Conservation (phyloP, 192 early-diverging fungal genomes). For the Backusella parvicylindrica region DNA sequence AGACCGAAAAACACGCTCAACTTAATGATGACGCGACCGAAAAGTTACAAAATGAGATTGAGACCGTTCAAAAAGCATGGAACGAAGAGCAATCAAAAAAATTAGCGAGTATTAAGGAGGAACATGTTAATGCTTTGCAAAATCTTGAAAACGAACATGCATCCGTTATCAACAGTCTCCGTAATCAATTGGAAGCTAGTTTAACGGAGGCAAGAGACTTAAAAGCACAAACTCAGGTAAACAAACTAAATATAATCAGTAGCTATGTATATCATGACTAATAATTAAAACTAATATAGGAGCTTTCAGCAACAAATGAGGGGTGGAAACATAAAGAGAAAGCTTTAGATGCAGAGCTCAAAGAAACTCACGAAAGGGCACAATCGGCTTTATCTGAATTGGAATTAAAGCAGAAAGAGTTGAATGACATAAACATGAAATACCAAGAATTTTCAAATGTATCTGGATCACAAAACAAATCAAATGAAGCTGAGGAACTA, state of each 20-base stretch:
- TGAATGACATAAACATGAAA: background rate
- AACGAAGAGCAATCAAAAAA: background rate
- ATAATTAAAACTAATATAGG: background rate
- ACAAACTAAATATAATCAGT: background rate
- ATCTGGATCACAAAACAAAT: background rate
- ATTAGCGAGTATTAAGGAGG: background rate
- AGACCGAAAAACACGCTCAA: background rate
- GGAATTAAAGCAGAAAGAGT: background rate
- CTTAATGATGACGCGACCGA: conserved; percentile 7
- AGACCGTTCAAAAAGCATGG: conserved; percentile 11
- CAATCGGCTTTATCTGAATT: background rate
- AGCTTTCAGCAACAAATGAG: background rate
- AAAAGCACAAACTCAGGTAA: background rate
- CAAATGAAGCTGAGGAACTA: conserved; percentile 5
- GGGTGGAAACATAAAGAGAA: background rate
- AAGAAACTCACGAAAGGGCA: background rate
- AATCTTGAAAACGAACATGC: conserved; percentile 5
- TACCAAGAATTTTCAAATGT: background rate
- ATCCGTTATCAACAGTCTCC: background rate
- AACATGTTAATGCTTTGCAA: background rate
- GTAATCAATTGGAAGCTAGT: background rate
- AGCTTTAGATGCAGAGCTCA: background rate
- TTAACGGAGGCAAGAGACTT: background rate
- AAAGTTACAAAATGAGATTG: conserved; percentile 7
- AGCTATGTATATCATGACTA: background rate